Evolutionary conservation across 176 grass and related monocot genomes (phyloP), one percentile per base, ranked within the genome.

Genomic region (Aegilops speltoides): DNA sequence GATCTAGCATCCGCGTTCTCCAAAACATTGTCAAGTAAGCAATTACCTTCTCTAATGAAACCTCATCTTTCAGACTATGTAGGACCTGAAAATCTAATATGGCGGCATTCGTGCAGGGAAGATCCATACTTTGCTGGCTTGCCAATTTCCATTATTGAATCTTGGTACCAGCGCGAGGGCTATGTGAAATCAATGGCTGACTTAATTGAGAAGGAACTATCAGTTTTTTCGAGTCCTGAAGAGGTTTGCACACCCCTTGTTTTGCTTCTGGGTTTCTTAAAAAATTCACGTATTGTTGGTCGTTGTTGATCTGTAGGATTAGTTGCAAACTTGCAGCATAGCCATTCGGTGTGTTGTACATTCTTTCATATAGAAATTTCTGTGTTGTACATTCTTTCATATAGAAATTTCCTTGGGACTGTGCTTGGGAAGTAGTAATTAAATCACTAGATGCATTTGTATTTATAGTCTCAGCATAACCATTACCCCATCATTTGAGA

Each of bases 161-260:
- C 92, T 79, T 99, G 94, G 97, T 99, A 97, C 78, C 90, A 99
- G 64, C 94, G 94, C 25, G 89, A 93, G 80, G 97, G 97, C 62
- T 96, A 99, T 90, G 91, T 94, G 68, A 97, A 94, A 69, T 99
- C 94, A 69, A 99, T 99, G 92, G 87, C 94, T 68, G 92, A 99
- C 77, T 91, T 96, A 54, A 94, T 99, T 78, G 87, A 97, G 80
- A 93, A 89, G 52, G 94, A 97, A 43, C 67, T 96, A 26, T 79
- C 77, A 64, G 74, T 45, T 23, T 99, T 99, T 77, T 66, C 90
- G 22, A 91, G 86, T 76, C 86, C 89, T 83, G 89, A 94, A 74
- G 97, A 99, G 94, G 97, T 99, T 83, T 66, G 59, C 12, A 32
- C 73, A 38, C 54, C 85, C 7, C 19, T 36, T 60, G 10, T 84